Evolutionary conservation across 176 grass and related monocot genomes (phyloP).

Genomic region (Oryza officinalis): DNA sequence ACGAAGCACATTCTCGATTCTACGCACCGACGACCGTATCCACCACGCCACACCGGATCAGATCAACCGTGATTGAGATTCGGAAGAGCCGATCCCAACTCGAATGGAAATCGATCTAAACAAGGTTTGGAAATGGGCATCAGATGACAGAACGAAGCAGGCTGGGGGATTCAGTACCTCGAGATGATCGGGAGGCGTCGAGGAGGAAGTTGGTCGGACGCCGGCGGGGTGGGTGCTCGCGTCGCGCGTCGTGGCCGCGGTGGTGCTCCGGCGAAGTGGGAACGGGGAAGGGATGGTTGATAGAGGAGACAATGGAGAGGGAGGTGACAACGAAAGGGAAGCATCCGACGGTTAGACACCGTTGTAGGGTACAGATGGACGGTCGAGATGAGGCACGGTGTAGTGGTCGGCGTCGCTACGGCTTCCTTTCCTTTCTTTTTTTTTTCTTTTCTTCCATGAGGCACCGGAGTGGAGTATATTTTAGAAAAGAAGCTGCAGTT

Average conservation of each 20-base stretch:
- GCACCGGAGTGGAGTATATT: too few species aligned
- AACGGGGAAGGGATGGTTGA: neutral
- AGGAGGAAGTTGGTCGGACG: neutral
- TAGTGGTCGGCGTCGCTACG: neutral
- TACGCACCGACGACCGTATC: neutral
- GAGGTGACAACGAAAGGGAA: neutral
- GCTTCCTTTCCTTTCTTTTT: neutral
- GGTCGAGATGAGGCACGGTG: neutral
- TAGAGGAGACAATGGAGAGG: too few species aligned
- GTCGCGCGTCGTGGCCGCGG: neutral
- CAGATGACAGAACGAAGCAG: neutral
- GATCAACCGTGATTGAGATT: conserved; percentile 5
- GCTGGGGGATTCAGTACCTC: neutral
- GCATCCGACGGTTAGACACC: neutral
- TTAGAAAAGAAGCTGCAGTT: too few species aligned
- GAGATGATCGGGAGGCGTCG: neutral
- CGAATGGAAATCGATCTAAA: neutral
- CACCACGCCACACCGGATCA: neutral
- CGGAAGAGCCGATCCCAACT: neutral
- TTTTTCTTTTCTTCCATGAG: too few species aligned
- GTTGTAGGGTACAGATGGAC: neutral
- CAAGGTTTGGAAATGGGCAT: neutral
- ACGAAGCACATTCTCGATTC: neutral
- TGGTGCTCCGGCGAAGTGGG: neutral
- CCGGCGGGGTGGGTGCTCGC: neutral